A percentile compares a stretch with the other conserved stretches of the same genome.
Conservation (phyloP, 208 protist genomes). For the Trypanosoma boissoni region DNA sequence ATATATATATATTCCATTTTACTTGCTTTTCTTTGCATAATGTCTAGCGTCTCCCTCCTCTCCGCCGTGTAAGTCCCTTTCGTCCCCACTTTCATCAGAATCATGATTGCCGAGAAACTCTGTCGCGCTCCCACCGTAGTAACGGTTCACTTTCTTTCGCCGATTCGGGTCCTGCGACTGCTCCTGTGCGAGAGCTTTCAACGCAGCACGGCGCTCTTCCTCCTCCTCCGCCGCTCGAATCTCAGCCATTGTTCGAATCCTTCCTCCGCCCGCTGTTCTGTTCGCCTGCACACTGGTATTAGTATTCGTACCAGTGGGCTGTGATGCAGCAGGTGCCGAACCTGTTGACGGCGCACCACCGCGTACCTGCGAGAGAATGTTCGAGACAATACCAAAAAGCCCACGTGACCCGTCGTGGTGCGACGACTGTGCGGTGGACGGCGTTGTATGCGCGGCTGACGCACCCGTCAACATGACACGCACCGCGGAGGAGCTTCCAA, state of each 20-base stretch:
- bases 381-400: conserved; percentile 7
- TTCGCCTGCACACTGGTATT: background rate
- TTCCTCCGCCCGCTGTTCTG: background rate
- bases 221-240: conserved; percentile 38
- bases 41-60: background rate
- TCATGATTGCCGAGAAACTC: conserved; percentile 40
- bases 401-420: background rate
- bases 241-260: conserved; percentile 45
- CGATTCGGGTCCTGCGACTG: conserved; percentile 3
- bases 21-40: conserved; percentile 10
- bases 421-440: background rate
- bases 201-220: conserved; percentile 29
- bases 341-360: background rate
- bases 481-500: conserved; percentile 43
- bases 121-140: conserved; percentile 64
- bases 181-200: conserved; percentile 3
- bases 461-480: conserved; percentile 46
- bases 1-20: background rate
- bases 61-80: conserved; percentile 2
- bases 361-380: conserved; percentile 6
- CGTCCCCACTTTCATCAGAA: conserved; percentile 19
- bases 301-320: background rate
- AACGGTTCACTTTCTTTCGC: conserved; percentile 48
- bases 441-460: background rate
- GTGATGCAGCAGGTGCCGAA: background rate